Conservation (phyloP, 1,139 yeast genomes). For the Nadsonia starkeyi-henricii region DNA sequence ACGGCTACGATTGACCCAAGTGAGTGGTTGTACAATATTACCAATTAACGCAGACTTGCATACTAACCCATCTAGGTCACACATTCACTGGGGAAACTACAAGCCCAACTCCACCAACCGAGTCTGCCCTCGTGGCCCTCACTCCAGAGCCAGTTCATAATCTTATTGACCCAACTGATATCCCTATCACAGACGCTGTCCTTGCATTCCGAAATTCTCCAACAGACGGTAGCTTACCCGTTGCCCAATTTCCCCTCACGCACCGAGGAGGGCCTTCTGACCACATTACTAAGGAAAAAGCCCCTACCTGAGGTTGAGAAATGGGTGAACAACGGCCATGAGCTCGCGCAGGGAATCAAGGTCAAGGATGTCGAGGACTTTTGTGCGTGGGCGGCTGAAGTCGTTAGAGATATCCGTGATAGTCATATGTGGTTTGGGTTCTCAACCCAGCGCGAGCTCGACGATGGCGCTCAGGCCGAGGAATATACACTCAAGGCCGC, state of each 20-base stretch:
- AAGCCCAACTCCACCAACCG: constrained; percentile 22
- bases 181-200: constrained; percentile 59
- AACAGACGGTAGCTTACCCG: constrained; percentile 67
- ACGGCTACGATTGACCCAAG: constrained; percentile 44
- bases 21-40: constrained; percentile 6
- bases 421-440: constrained; percentile 53
- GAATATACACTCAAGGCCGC: background rate
- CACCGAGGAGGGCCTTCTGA: constrained; percentile 66
- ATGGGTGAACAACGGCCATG: constrained; percentile 58
- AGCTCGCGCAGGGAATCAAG: constrained; percentile 22
- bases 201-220: constrained; percentile 43
- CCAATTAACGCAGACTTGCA: too few species aligned
- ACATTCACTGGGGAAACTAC: constrained; percentile 23
- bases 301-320: constrained; percentile 80
- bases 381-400: constrained; percentile 47
- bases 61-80: constrained; percentile 18
- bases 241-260: constrained; percentile 72
- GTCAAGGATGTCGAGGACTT: constrained; percentile 21
- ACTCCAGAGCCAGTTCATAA: constrained; percentile 69
- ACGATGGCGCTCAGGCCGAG: constrained; percentile 25
- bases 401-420: constrained; percentile 37
- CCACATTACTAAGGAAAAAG: constrained; percentile 75
- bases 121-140: constrained; percentile 32
- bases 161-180: constrained; percentile 64
- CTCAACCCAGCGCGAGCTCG: constrained; percentile 37